Evolutionary conservation across 192 early-diverging fungal species (phyloP).

Genomic region (Helicostylum pulchrum): DNA sequence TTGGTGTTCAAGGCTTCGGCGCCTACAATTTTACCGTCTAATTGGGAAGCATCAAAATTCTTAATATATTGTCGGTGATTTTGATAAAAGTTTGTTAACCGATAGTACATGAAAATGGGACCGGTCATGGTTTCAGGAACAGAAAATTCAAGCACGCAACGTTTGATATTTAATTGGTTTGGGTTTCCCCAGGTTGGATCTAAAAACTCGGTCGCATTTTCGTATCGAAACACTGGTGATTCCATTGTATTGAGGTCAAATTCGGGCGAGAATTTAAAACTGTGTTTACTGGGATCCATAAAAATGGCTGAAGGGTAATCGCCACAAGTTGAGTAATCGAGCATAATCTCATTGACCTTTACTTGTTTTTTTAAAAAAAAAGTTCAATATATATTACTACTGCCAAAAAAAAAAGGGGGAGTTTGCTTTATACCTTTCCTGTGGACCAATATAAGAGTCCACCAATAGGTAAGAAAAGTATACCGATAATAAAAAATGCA

Average conservation of each 20-base stretch:
- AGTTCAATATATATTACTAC: no score
- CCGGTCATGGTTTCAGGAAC: slow-evolving; percentile 63
- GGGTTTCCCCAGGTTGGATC: slow-evolving; percentile 24
- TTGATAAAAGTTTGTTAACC: slow-evolving; percentile 95
- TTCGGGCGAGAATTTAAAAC: slow-evolving; percentile 14
- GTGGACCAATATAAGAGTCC: slow-evolving; percentile 82
- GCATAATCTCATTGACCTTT: slow-evolving; percentile 47
- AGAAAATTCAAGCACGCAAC: slow-evolving; percentile 69
- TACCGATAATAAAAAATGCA: slow-evolving; percentile 90
- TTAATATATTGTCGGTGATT: slow-evolving; percentile 89
- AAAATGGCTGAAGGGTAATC: slow-evolving; percentile 18
- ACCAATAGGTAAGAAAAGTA: slow-evolving; percentile 91
- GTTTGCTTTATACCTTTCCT: slow-evolving; percentile 5
- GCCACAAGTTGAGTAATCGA: slow-evolving; percentile 45
- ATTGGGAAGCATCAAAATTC: slow-evolving; percentile 73
- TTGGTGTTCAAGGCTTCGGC: slow-evolving; percentile 28
- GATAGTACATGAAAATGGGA: slow-evolving; percentile 90
- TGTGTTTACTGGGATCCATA: slow-evolving; percentile 30
- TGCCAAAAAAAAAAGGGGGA: background rate
- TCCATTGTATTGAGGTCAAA: slow-evolving; percentile 11
- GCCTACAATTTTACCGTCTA: slow-evolving; percentile 50
- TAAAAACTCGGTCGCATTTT: slow-evolving; percentile 15
- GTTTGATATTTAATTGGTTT: slow-evolving; percentile 26
- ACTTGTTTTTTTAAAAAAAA: slow-evolving; percentile 5
- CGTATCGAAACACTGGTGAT: slow-evolving; percentile 21